These are phyloP conservation scores for Acer saccharum DNA, from an alignment of 345 rosid genomes.

Conservation along the genomic window DNA sequence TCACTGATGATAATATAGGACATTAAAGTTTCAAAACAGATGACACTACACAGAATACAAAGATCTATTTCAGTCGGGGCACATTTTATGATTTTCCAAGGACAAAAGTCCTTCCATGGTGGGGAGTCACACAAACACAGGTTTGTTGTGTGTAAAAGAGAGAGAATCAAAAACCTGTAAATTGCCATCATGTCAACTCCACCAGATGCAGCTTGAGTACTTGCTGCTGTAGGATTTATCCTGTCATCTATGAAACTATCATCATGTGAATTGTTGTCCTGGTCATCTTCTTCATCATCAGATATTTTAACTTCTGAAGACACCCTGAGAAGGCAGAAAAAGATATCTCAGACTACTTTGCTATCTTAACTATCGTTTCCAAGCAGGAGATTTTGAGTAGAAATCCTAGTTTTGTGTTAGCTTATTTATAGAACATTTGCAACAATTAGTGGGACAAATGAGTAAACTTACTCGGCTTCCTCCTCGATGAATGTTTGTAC, in stretches of 20 bases:
- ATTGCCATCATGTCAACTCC: constrained; percentile 85
- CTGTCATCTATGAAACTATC: constrained; percentile 90
- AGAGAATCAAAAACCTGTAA: constrained; percentile 63
- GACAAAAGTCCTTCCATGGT: neutral
- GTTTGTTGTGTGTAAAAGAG: neutral
- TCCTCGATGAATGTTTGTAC: constrained; percentile 65
- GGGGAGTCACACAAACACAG: neutral
- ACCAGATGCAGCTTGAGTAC: constrained; percentile 57
- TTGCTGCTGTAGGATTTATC: constrained; percentile 52
- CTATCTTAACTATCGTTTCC: neutral
- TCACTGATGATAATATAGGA: too few species aligned
- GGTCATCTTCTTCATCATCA: constrained; percentile 59
- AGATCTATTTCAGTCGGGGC: neutral
- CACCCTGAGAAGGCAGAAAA: constrained; percentile 46
- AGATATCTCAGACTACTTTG: neutral
- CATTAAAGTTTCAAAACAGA: too few species aligned
- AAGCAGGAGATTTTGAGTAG: neutral
- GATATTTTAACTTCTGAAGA: constrained; percentile 77
- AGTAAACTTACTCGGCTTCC: constrained; percentile 82
- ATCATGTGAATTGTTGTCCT: constrained; percentile 51
- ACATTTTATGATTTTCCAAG: neutral
- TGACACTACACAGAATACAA: neutral
- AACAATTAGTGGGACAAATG: neutral
- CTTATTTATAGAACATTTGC: neutral
- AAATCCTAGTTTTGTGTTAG: neutral